These are phyloP conservation scores for Aspergillus aculeatus DNA, from an alignment of 2,329 filamentous ascomycete species.

Conservation along the genomic window DNA sequence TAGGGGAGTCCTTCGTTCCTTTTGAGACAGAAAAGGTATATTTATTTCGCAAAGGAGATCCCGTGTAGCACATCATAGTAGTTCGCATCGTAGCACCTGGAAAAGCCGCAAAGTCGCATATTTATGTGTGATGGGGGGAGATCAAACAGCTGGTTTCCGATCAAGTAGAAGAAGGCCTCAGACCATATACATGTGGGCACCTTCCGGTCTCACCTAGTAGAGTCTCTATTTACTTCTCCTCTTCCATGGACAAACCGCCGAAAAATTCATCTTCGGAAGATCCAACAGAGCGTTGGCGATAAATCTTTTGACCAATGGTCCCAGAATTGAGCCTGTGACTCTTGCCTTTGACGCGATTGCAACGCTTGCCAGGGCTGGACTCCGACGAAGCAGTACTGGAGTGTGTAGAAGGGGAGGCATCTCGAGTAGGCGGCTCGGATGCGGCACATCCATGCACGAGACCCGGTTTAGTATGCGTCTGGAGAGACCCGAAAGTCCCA, in stretches of 20 bases:
- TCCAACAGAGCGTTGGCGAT: constrained; percentile 13
- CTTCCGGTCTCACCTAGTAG: background rate
- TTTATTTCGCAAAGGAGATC: background rate
- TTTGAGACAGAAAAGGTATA: background rate
- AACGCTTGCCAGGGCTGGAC: constrained; percentile 17
- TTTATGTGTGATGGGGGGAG: background rate
- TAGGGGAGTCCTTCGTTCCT: background rate
- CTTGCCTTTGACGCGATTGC: constrained; percentile 12
- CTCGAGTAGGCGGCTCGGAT: constrained; percentile 20
- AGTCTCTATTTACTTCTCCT: background rate
- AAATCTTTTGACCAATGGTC: constrained; percentile 16
- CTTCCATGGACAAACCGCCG: constrained; percentile 7
- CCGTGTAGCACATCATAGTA: constrained; percentile 2
- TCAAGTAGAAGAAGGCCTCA: background rate
- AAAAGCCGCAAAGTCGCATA: background rate
- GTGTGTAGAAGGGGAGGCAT: constrained; percentile 18
- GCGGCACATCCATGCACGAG: constrained; percentile 9
- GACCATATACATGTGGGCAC: background rate
- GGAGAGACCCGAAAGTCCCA: constrained; percentile 10
- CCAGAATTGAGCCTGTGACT: constrained; percentile 7
- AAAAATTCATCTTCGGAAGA: constrained; percentile 20
- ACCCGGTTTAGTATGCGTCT: constrained; percentile 11
- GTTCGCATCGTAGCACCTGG: background rate
- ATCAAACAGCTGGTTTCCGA: background rate
- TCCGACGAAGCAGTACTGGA: constrained; percentile 16